phyloP scores from a whole-genome alignment of 2,329 filamentous ascomycete genomes.

The Lasiodiplodia hormozganensis region DNA sequence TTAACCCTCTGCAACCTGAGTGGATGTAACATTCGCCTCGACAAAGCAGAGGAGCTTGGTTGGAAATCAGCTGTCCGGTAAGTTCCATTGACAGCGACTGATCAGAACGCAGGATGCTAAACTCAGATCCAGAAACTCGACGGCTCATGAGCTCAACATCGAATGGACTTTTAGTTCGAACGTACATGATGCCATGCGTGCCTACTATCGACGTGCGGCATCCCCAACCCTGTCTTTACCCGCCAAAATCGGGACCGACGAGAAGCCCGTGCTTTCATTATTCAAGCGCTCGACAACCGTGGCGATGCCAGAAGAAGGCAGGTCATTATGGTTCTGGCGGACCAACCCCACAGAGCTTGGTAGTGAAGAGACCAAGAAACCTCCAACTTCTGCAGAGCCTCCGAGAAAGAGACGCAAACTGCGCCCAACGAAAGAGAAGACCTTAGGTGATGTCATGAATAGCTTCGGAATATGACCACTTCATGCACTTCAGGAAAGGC shows the following conservation, averaged over 20 bases:
- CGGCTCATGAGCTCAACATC: not conserved
- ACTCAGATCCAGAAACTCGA: not conserved
- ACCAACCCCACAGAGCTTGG: too few species aligned
- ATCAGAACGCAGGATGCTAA: not conserved
- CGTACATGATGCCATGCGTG: slow-evolving; percentile 7
- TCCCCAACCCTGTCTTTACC: not conserved
- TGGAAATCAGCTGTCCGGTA: not conserved
- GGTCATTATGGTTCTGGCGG: not conserved
- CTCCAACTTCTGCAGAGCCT: not conserved
- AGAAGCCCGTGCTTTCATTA: not conserved
- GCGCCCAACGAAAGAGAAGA: slow-evolving; percentile 1
- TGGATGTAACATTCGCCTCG: not conserved
- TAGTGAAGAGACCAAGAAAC: not conserved
- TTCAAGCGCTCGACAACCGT: slow-evolving; percentile 1
- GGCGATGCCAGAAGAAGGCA: not conserved
- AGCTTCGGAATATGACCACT: not conserved
- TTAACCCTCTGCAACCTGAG: slow-evolving; percentile 16
- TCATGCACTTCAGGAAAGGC: not conserved
- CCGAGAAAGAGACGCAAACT: slow-evolving; percentile 16
- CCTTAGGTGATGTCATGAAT: not conserved
- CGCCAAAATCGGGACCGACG: not conserved
- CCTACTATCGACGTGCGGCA: slow-evolving; percentile 7
- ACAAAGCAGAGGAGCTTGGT: not conserved
- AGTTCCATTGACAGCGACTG: not conserved
- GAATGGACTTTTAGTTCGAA: slow-evolving; percentile 2